Evolutionary conservation across 1,139 yeast genomes (phyloP).

Genomic region (Spencermartinsiella ligniputridi): DNA sequence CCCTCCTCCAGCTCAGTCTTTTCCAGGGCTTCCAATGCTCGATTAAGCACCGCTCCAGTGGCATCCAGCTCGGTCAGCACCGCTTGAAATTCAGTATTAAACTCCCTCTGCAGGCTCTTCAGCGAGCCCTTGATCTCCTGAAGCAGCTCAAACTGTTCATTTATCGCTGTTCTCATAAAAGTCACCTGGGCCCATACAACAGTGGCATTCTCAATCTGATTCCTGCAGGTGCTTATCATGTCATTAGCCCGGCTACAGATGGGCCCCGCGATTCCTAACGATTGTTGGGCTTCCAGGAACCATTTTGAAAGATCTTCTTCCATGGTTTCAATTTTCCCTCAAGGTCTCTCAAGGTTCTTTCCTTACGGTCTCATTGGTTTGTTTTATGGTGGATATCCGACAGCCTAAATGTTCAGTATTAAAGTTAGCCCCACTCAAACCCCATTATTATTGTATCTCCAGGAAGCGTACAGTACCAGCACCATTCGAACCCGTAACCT

Average conservation of each 20-base stretch:
- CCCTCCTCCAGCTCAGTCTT: slow-evolving; percentile 30
- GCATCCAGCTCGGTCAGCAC: slow-evolving; percentile 24
- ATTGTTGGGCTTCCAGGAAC: slow-evolving; percentile 33
- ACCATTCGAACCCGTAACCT: too few species aligned
- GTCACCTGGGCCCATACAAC: slow-evolving; percentile 34
- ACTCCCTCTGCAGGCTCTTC: slow-evolving; percentile 14
- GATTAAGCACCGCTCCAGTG: slow-evolving; percentile 31
- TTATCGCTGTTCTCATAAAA: slow-evolving; percentile 30
- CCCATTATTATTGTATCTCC: too few species aligned
- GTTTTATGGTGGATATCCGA: too few species aligned
- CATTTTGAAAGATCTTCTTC: slow-evolving; percentile 15
- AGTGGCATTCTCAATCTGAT: slow-evolving; percentile 31
- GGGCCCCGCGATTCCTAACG: slow-evolving; percentile 35
- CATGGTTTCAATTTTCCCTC: background rate
- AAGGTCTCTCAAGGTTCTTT: too few species aligned
- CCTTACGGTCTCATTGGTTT: too few species aligned
- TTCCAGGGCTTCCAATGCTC: slow-evolving; percentile 32
- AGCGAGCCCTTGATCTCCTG: slow-evolving; percentile 19
- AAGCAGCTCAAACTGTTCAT: slow-evolving; percentile 29
- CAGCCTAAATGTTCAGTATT: too few species aligned
- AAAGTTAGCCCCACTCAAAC: background rate
- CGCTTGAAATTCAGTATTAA: slow-evolving; percentile 19
- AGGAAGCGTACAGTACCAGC: too few species aligned
- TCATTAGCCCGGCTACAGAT: slow-evolving; percentile 35
- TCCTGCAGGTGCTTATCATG: slow-evolving; percentile 25